Evolutionary conservation across 208 protist species (phyloP).

Genomic region (Crithidia fasciculata): DNA sequence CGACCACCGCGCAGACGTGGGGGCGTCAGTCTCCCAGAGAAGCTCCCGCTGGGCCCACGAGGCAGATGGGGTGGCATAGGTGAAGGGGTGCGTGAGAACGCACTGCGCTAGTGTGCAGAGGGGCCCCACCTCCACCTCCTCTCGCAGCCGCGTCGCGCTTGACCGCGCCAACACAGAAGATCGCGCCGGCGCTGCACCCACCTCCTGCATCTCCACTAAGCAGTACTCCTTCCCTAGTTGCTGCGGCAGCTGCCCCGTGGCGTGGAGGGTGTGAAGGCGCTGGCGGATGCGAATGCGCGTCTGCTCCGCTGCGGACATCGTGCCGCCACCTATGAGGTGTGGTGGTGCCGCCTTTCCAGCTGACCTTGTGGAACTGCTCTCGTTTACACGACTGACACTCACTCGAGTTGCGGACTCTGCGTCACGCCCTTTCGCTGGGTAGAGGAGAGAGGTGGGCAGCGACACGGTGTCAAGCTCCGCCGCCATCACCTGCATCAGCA

Average conservation of each 20-base stretch:
- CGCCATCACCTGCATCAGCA: conserved; percentile 32
- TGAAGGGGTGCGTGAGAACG: conserved; percentile 69
- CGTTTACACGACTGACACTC: not conserved
- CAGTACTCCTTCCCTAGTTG: conserved; percentile 66
- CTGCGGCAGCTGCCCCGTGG: conserved; percentile 40
- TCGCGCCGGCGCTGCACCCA: conserved; percentile 1
- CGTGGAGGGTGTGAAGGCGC: conserved; percentile 55
- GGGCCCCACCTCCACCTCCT: conserved; percentile 50
- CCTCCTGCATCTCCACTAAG: conserved; percentile 57
- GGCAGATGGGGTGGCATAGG: conserved; percentile 46
- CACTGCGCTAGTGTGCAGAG: conserved; percentile 50
- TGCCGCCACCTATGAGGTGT: too few species aligned
- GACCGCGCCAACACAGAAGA: conserved; percentile 15
- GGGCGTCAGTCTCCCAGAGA: conserved; percentile 25
- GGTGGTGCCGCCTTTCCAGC: too few species aligned
- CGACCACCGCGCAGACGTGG: not conserved
- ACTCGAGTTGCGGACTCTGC: not conserved
- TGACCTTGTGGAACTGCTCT: too few species aligned
- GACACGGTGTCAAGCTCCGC: conserved; percentile 19
- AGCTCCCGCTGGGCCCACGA: conserved; percentile 43
- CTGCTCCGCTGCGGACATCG: conserved; percentile 38
- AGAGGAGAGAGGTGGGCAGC: not conserved
- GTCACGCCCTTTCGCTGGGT: not conserved
- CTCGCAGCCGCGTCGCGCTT: conserved; percentile 23
- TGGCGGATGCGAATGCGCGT: conserved; percentile 66